Percentiles rank a stretch among this genome's conserved stretches.
Conservation (phyloP, 2,329 filamentous ascomycete species). For the Neoascochyta sp. region DNA sequence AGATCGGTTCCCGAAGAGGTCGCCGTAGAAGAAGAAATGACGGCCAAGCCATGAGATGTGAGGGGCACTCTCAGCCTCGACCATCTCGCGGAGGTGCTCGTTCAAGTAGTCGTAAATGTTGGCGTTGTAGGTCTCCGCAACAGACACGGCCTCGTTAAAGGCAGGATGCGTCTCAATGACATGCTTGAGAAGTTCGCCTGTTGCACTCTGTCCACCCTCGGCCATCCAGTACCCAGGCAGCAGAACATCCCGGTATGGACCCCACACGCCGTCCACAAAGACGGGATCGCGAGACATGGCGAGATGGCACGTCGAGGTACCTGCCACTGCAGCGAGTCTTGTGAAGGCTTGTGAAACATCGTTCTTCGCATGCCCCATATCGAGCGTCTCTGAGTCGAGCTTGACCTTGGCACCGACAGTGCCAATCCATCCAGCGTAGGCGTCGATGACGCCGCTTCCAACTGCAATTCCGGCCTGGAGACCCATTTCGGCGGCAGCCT, state of each 20-base stretch:
- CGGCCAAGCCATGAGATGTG: slow-evolving; percentile 80
- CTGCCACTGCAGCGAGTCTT: slow-evolving; percentile 87
- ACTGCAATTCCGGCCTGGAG: slow-evolving; percentile 84
- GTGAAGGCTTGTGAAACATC: slow-evolving; percentile 91
- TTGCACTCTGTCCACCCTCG: slow-evolving; percentile 94
- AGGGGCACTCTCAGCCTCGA: slow-evolving; percentile 65
- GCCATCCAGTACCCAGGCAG: slow-evolving; percentile 94
- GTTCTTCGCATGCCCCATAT: slow-evolving; percentile 67
- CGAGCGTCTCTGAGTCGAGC: slow-evolving; percentile 64
- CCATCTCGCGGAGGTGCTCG: slow-evolving; percentile 74
- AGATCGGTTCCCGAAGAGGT: slow-evolving; percentile 93
- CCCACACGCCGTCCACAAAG: slow-evolving; percentile 95
- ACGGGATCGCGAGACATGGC: slow-evolving; percentile 92
- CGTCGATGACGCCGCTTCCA: slow-evolving; percentile 94
- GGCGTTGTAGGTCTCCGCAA: slow-evolving; percentile 75
- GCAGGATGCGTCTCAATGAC: slow-evolving; percentile 93
- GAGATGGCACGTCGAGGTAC: slow-evolving; percentile 94
- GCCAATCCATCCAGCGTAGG: slow-evolving; percentile 97
- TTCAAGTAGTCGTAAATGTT: slow-evolving; percentile 97
- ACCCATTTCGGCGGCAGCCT: slow-evolving; percentile 78
- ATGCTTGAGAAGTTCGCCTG: slow-evolving; percentile 89
- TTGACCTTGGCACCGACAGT: slow-evolving; percentile 96
- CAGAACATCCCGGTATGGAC: slow-evolving; percentile 90
- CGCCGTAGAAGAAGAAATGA: slow-evolving; percentile 98
- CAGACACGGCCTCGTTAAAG: slow-evolving; percentile 72